Base-by-base conservation (phyloP, 371 early-diverging fungal genomes). In the Massospora cicadina region DNA sequence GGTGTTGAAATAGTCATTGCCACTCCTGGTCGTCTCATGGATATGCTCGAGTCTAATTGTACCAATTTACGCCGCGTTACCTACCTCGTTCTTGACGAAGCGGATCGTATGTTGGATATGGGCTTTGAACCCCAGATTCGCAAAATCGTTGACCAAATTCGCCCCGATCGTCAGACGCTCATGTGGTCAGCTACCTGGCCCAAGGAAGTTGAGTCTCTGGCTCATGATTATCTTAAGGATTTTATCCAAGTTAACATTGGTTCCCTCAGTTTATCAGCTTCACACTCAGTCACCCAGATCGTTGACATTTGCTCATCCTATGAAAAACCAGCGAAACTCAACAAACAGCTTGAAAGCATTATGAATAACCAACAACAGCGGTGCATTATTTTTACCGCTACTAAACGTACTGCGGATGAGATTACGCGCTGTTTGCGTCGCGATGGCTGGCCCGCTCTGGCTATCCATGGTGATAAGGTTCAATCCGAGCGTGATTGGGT, bases 121-220 rank as follows among this genome's bases (percentile, higher is more conserved):
- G 96, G 96, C 63, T 96, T 95, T 77, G 83, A 98, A 71, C 95
- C 95, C 1, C 95, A 98, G 74, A 86, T 98, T 2, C 84, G 91
- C 63, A 89, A 88, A 55, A 92, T 98, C 67, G 91, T 95, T 67
- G 92, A 93, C 66, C 89, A 93, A 69, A 76, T 87, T 25, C 74
- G 87, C 32, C 87, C 85, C 0, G 87, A 87, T 65, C 74, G 87
- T 63, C 87, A 87, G 71, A 82, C 96, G 21, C 80, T 99, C 25
- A 87, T 99, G 80, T 99, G 98, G 86, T 93, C 93, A 74, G 99
- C 99, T 0, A 99, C 99, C 0, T 98, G 98, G 87, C 99, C 98
- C 53, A 89, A 86, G 71, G 87, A 89, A 69, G 97, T 99, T 24
- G 89, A 93, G 70, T 70, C 69, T 28, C 81, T 99, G 17, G 98